Conservation (phyloP, 768 basidiomycete species). For the Mycena kentingensis region DNA sequence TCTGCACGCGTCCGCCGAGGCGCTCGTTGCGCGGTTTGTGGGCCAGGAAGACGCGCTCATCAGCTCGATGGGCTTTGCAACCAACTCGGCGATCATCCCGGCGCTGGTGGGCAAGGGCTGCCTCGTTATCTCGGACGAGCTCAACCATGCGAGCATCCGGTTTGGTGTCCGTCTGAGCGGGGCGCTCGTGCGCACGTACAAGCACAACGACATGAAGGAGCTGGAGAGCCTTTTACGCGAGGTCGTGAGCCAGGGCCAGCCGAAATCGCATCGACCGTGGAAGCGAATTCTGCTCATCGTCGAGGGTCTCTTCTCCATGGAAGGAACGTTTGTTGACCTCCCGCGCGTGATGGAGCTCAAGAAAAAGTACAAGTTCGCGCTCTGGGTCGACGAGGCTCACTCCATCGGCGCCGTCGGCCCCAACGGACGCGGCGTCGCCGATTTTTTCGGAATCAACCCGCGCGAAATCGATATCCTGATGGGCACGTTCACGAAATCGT, state of each 20-base stretch:
- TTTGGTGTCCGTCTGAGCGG: slow-evolving; percentile 89
- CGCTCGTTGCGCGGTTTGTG: slow-evolving; percentile 85
- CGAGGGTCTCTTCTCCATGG: slow-evolving; percentile 98
- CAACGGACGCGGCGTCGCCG: slow-evolving; percentile 90
- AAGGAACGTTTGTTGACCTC: slow-evolving; percentile 89
- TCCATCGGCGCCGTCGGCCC: slow-evolving; percentile 96
- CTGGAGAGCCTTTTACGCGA: slow-evolving; percentile 84
- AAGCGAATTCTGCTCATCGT: slow-evolving; percentile 96
- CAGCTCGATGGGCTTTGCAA: slow-evolving; percentile 95
- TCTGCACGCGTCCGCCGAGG: slow-evolving; percentile 78
- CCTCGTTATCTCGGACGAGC: slow-evolving; percentile 94
- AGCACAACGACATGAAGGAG: slow-evolving; percentile 91
- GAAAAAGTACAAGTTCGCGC: slow-evolving; percentile 96
- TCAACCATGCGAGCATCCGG: slow-evolving; percentile 94
- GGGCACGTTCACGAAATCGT: slow-evolving; percentile 98
- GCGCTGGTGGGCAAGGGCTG: slow-evolving; percentile 89
- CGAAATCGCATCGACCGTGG: slow-evolving; percentile 98
- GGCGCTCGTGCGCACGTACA: slow-evolving; percentile 89
- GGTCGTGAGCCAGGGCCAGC: slow-evolving; percentile 95
- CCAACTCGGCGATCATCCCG: slow-evolving; percentile 91
- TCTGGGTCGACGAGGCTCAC: slow-evolving; percentile 97
- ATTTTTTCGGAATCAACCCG: slow-evolving; percentile 89
- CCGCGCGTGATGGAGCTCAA: slow-evolving; percentile 85
- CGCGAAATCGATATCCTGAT: slow-evolving; percentile 87
- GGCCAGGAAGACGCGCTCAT: slow-evolving; percentile 90